Evolutionary conservation across 2,329 filamentous ascomycete species (phyloP), one percentile per base, ranked within the genome.

Genomic region (Pestalotiopsis sp.): DNA sequence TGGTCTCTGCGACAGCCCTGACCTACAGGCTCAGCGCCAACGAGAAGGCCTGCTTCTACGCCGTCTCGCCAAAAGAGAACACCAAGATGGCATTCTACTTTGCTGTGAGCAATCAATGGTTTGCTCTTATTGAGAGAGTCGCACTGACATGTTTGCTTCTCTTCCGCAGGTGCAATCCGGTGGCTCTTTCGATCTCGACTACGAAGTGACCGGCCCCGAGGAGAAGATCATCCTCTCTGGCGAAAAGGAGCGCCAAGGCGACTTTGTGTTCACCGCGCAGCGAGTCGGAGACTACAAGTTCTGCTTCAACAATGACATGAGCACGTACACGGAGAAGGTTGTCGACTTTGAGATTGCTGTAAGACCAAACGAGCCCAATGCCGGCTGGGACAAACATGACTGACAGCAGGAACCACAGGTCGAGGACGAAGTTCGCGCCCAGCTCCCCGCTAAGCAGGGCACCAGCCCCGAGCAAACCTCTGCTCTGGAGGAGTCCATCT

Each of bases 301-400:
- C 85, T 99, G 96, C 88, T 99, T 99, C 86, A 93, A 95, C 83
- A 99, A 99, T 78, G 92, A 96, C 79, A 97, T 99, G 93, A 97
- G 93, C 78, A 98, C 95, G 0, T 98, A 97, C 79, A 92, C 95
- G 66, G 96, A 99, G 83, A 99, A 99, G 85, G 91, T 94, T 80
- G 95, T 99, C 72, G 96, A 99, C 81, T 98, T 99, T 78, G 96
- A 99, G 84, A 97, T 99, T 78, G 89, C 95, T 71, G 95, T 96
- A 85, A 71, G 92, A 39, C 14, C 6, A 52, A 59, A 31, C 49
- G 3, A 12, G 45, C 5, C 14, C 52, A 31, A 77, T 60, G 38
- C 61, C 31, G 36, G n/a, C 31, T n/a, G 69, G 69, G 9, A 25
- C n/a, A n/a, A 38, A 23, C 5, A 17, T 11, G 6, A 25, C 13